Conservation (phyloP, 78 protist species). For the Dictyostelium capitatum region DNA sequence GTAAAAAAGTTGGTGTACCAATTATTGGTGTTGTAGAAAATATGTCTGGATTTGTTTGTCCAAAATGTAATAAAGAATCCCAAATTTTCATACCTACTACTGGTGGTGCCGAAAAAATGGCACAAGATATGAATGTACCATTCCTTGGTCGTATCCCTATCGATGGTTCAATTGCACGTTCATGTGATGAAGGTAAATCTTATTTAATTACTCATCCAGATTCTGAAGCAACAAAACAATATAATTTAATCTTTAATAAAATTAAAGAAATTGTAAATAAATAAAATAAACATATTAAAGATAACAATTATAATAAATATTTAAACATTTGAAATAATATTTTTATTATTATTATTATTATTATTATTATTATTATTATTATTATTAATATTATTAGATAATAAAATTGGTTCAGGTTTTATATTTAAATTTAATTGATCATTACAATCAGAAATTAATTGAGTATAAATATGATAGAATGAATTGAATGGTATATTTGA, state of each 20-base stretch:
- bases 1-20: conserved; percentile 89
- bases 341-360: no score
- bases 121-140: conserved; percentile 71
- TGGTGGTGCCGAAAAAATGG: conserved; percentile 83
- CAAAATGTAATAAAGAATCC: conserved; percentile 91
- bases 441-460: background rate
- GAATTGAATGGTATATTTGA: background rate
- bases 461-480: background rate
- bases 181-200: conserved; percentile 87
- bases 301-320: background rate
- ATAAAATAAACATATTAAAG: background rate
- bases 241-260: conserved; percentile 54
- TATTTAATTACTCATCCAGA: conserved; percentile 72
- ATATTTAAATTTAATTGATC: background rate
- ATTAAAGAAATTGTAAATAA: conserved; percentile 20
- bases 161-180: conserved; percentile 84
- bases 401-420: background rate
- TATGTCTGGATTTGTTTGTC: conserved; percentile 99
- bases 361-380: no score
- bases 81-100: conserved; percentile 81
- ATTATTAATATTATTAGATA: no score
- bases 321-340: background rate
- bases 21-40: conserved; percentile 99
- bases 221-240: conserved; percentile 82
- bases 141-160: conserved; percentile 84